Conservation (phyloP, 1,139 yeast species). For the Scheffersomyces stambukii region DNA sequence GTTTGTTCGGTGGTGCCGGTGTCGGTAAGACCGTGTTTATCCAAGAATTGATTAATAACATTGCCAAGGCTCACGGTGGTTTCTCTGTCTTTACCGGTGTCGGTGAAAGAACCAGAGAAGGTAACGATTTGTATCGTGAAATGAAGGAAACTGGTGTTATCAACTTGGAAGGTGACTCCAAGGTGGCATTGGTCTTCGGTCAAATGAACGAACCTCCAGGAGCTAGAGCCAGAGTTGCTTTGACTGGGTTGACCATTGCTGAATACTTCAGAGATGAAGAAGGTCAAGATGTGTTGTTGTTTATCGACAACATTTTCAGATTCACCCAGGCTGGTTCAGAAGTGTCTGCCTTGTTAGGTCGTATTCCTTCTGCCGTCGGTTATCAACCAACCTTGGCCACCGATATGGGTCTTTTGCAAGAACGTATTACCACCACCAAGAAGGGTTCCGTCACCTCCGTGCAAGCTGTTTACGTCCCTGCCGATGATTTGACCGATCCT, state of each 20-base stretch:
- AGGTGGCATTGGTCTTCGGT: conserved; percentile 99
- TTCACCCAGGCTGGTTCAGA: conserved; percentile 99
- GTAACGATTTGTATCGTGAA: conserved; percentile 99
- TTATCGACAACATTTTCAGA: conserved; percentile 99
- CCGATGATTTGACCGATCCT: conserved; percentile 99
- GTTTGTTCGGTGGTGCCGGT: conserved; percentile 99
- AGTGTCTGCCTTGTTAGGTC: conserved; percentile 99
- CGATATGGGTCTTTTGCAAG: conserved; percentile 99
- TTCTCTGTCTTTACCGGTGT: conserved; percentile 99
- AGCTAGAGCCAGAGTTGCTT: conserved; percentile 99
- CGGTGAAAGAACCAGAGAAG: conserved; percentile 99
- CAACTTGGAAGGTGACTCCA: conserved; percentile 98
- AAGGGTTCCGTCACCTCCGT: conserved; percentile 99
- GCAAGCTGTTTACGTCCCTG: conserved; percentile 99
- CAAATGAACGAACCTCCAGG: conserved; percentile 99
- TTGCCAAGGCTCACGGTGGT: conserved; percentile 99
- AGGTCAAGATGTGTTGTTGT: conserved; percentile 99
- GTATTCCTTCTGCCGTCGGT: conserved; percentile 99
- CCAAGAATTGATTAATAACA: conserved; percentile 99
- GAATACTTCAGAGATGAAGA: conserved; percentile 99
- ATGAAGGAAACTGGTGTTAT: conserved; percentile 99
- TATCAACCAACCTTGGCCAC: conserved; percentile 99
- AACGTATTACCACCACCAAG: conserved; percentile 99
- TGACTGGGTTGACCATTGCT: conserved; percentile 99
- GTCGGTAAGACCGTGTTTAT: conserved; percentile 99